Percentiles rank a stretch among this genome's conserved stretches.
These are phyloP conservation scores for Podila epicladia DNA, from an alignment of 192 early-diverging fungal genomes.

Conservation along the genomic window DNA sequence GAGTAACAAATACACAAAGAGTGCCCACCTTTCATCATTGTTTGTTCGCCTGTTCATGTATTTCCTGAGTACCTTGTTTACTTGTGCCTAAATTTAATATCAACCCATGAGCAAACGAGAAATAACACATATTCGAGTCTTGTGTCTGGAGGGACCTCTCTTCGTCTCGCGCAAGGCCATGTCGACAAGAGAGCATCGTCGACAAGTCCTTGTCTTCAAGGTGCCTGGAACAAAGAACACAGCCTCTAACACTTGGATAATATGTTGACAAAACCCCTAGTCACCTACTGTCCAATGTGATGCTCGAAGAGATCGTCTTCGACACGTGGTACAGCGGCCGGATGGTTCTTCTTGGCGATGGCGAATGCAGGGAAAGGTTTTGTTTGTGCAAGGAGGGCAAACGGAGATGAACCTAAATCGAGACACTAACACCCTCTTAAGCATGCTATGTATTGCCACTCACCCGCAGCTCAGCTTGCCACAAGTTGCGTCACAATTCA, in stretches of 20 bases:
- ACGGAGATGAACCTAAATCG: not conserved
- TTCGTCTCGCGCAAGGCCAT: no score
- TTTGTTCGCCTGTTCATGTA: no score
- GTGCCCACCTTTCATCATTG: no score
- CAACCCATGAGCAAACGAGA: no score
- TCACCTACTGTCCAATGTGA: not conserved
- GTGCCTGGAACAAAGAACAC: not conserved
- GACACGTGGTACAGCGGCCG: not conserved
- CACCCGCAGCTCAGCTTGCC: not conserved
- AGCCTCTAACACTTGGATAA: not conserved
- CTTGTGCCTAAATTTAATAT: no score
- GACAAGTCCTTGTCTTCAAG: not conserved
- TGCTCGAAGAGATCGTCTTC: not conserved
- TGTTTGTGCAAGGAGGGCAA: not conserved
- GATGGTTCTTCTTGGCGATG: not conserved
- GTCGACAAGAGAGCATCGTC: no score
- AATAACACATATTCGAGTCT: no score
- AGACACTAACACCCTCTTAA: not conserved
- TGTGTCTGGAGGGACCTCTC: no score
- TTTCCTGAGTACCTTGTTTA: no score
- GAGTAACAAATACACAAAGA: no score
- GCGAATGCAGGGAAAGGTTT: not conserved
- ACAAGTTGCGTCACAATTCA: not conserved
- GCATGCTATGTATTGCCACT: not conserved
- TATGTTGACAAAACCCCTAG: not conserved